phyloP scores from a whole-genome alignment of 1,139 yeast genomes.

The Komagataea norvegica region DNA sequence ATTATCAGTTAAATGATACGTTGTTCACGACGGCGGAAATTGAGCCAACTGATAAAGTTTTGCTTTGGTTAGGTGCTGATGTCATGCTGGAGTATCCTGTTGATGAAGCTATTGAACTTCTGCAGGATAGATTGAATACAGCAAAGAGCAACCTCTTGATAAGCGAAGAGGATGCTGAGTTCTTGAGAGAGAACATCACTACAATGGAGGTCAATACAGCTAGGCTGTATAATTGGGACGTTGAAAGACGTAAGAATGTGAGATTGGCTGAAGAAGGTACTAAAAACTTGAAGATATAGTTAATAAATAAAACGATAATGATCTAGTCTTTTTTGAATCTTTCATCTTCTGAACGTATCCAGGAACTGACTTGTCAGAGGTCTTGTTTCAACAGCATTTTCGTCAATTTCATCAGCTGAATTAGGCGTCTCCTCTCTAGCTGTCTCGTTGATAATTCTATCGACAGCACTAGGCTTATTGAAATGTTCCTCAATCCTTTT shows the following conservation, averaged over 20 bases:
- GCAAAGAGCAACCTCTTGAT: slow-evolving; percentile 56
- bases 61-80: slow-evolving; percentile 95
- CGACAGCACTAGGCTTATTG: slow-evolving; percentile 8
- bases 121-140: slow-evolving; percentile 55
- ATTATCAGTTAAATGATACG: slow-evolving; percentile 90
- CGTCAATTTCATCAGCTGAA: slow-evolving; percentile 27
- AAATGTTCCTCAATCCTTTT: slow-evolving; percentile 4
- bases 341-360: slow-evolving; percentile 49
- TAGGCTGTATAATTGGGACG: slow-evolving; percentile 93
- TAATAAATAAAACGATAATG: background rate
- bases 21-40: slow-evolving; percentile 79
- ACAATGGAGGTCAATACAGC: slow-evolving; percentile 98
- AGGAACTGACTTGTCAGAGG: slow-evolving; percentile 55
- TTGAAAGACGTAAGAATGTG: slow-evolving; percentile 59
- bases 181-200: slow-evolving; percentile 85
- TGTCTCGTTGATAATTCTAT: slow-evolving; percentile 7
- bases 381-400: slow-evolving; percentile 53
- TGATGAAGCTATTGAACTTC: slow-evolving; percentile 74
- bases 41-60: slow-evolving; percentile 58
- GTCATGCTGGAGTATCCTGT: slow-evolving; percentile 94
- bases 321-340: background rate
- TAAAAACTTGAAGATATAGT: slow-evolving; percentile 33
- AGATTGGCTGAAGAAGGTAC: slow-evolving; percentile 39
- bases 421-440: slow-evolving; percentile 10
- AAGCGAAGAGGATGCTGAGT: slow-evolving; percentile 83